Base-by-base conservation (phyloP, 768 basidiomycete genomes). In the Mycena kentingensis region DNA sequence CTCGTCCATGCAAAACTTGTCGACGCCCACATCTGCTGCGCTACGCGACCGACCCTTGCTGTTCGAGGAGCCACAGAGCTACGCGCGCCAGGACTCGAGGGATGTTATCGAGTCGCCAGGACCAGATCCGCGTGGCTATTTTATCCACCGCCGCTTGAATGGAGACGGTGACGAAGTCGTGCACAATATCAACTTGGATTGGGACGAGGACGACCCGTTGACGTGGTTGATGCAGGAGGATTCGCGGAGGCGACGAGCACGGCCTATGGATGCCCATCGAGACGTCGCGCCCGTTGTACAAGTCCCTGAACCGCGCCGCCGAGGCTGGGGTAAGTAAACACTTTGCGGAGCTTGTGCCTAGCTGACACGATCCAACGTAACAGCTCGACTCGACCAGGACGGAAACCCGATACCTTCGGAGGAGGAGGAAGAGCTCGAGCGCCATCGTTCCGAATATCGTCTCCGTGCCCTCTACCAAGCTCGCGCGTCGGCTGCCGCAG, bases 381-480 rank as follows among this genome's bases (percentile, higher is more conserved):
- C 41, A 79, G 79, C 76, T 29, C 75, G 77, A 31, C 73, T 81
- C 41, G 77, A 81, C 64, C 60, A 76, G 2, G 82, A 87, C 61
- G 85, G 86, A 1, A 80, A 87, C 54, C 83, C 85, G 62, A 77
- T 86, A 50, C 72, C 82, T 2, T 76, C 77, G 0, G 82, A 82
- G 18, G 83, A 83, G 60, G 84, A 87, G 54, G 79, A 80, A 55
- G 79, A 81, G 46, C 70, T 84, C 16, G 83, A 85, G 52, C 77
- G 81, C 26, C 67, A 73, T 25, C 77, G 80, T 29, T 69, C 80
- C 0, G 78, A 77, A 49, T 71, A 75, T 62, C 76, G 79, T 10
- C 61, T 79, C 12, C 74, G 71, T 27, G 69, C 70, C 16, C 54
- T 65, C 52, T 59, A 59, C 43, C 66, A 60, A 45, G 61, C 63